Conservation (phyloP, 345 rosid species). For the Hibiscus trionum region DNA sequence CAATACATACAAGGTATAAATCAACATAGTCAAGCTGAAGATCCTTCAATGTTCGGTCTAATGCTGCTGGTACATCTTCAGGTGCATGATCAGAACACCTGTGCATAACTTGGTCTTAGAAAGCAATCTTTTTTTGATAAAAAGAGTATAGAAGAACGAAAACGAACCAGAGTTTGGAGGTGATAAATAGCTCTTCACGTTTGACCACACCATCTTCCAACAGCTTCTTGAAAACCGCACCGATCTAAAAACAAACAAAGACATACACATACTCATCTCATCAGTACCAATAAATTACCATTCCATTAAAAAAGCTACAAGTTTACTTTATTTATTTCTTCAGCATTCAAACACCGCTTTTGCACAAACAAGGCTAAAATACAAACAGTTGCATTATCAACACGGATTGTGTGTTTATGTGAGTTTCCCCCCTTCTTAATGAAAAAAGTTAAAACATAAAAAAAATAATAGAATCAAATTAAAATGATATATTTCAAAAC, state of each 20-base stretch:
- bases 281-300: background rate
- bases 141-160: background rate
- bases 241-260: slow-evolving; percentile 41
- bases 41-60: slow-evolving; percentile 41
- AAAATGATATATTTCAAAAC: background rate
- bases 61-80: slow-evolving; percentile 48
- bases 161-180: slow-evolving; percentile 67
- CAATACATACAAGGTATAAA: background rate
- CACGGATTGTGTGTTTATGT: too few species aligned
- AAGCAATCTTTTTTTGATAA: background rate
- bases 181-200: slow-evolving; percentile 60
- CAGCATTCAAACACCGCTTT: background rate
- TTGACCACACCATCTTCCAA: slow-evolving; percentile 62
- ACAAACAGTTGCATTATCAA: too few species aligned
- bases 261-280: background rate
- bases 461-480: too few species aligned
- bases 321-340: background rate
- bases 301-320: background rate
- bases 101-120: slow-evolving; percentile 8
- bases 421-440: background rate
- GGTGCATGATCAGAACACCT: slow-evolving; percentile 58
- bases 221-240: slow-evolving; percentile 49
- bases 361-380: too few species aligned
- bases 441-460: too few species aligned
- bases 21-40: background rate